Conservation (phyloP, 208 protist species). For the Entamoeba histolytica region DNA sequence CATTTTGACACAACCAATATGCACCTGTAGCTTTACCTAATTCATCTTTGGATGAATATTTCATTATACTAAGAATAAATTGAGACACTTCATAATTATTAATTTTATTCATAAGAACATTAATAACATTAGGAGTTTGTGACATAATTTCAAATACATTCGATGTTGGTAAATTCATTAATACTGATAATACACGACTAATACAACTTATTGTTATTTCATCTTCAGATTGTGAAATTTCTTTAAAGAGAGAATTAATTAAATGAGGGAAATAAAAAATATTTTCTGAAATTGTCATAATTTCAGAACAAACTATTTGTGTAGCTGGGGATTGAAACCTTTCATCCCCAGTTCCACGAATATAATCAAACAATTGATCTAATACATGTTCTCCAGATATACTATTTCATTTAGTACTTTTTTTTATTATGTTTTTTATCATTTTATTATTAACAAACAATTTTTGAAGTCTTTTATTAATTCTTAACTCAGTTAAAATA, state of each 20-base stretch:
- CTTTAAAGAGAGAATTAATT: neutral
- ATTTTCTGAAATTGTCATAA: neutral
- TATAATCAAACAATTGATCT: neutral
- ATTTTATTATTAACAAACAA: neutral
- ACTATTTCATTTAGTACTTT: neutral
- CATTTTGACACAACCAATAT: neutral
- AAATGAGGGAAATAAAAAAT: neutral
- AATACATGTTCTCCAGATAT: neutral
- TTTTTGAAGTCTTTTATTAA: neutral
- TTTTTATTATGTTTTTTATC: neutral
- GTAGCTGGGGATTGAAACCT: neutral
- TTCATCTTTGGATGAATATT: no score
- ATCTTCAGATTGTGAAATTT: neutral
- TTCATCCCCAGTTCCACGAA: neutral
- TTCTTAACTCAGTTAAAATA: neutral
- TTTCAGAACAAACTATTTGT: neutral
- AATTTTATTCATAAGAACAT: neutral
- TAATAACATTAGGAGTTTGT: neutral
- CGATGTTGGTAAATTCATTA: neutral
- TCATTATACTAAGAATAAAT: no score
- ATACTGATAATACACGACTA: neutral
- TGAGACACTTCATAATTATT: neutral
- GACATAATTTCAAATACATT: neutral
- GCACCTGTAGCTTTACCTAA: neutral
- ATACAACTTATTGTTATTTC: neutral